Percentiles rank a stretch among this genome's conserved stretches.
These are phyloP conservation scores for Metschnikowia matae DNA, from an alignment of 805 yeast genomes.

Conservation along the genomic window DNA sequence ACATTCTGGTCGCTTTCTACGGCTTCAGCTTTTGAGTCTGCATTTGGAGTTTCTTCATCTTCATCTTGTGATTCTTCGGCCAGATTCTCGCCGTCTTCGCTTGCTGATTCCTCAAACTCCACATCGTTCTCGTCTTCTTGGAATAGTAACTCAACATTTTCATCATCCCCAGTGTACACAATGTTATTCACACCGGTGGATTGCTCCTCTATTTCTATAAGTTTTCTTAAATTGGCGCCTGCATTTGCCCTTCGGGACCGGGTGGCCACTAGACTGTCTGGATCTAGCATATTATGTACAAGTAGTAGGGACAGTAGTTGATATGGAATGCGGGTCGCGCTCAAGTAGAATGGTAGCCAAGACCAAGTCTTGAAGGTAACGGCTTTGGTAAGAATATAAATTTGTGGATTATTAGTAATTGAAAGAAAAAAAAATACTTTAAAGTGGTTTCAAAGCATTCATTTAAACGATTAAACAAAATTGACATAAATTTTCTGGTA, in stretches of 20 bases:
- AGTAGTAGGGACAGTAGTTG: background rate
- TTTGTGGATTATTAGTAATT: too few relatives aligned
- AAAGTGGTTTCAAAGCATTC: too few relatives aligned
- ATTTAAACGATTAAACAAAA: too few relatives aligned
- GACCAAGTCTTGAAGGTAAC: too few relatives aligned
- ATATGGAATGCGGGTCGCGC: slow-evolving; percentile 3
- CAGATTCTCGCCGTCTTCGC: slow-evolving; percentile 21
- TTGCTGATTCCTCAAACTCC: slow-evolving; percentile 21
- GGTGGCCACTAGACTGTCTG: slow-evolving; percentile 64
- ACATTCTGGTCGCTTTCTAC: slow-evolving; percentile 20
- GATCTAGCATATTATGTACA: slow-evolving; percentile 8
- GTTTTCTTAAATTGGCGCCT: slow-evolving; percentile 72
- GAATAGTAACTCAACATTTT: slow-evolving; percentile 65
- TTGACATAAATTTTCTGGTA: too few relatives aligned
- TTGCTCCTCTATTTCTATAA: slow-evolving; percentile 70
- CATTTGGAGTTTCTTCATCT: slow-evolving; percentile 16
- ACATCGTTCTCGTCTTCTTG: slow-evolving; percentile 45
- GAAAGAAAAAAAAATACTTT: too few relatives aligned
- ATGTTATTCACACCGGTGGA: slow-evolving; percentile 20
- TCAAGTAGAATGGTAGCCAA: background rate
- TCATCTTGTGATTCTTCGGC: slow-evolving; percentile 25
- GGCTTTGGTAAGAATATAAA: too few relatives aligned
- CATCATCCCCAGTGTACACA: slow-evolving; percentile 59
- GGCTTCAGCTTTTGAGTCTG: background rate
- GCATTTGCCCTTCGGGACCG: slow-evolving; percentile 83